phyloP scores from a whole-genome alignment of 371 early-diverging fungal genomes.

The Mortierella sp. region DNA sequence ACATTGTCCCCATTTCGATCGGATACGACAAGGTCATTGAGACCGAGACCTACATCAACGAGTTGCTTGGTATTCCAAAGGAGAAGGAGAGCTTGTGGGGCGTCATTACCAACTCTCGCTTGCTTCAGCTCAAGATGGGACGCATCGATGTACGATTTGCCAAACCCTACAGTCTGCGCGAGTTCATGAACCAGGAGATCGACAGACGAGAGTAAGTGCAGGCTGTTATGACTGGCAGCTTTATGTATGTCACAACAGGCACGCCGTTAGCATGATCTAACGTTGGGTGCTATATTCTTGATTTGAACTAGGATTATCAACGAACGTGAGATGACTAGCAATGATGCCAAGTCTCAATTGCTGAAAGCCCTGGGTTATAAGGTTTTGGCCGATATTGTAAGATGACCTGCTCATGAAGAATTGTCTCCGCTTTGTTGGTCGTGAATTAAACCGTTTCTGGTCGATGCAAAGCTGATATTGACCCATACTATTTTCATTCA shows the following conservation, averaged over 20 bases:
- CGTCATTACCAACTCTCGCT: constrained; percentile 67
- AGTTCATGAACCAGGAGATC: constrained; percentile 75
- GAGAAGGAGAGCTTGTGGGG: constrained; percentile 85
- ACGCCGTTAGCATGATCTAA: background rate
- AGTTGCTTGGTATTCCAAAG: constrained; percentile 88
- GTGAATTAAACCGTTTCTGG: background rate
- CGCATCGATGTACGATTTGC: constrained; percentile 85
- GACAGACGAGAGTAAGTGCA: constrained; percentile 62
- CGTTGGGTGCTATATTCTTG: background rate
- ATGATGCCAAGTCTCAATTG: constrained; percentile 39
- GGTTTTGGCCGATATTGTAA: constrained; percentile 79
- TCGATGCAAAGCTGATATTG: background rate
- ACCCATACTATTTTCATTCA: constrained; percentile 49
- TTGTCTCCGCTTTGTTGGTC: background rate
- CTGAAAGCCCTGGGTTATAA: constrained; percentile 58
- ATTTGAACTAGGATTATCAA: constrained; percentile 30
- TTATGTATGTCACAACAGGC: background rate
- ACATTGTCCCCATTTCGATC: constrained; percentile 88
- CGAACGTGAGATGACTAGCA: constrained; percentile 27
- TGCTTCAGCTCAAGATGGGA: constrained; percentile 84
- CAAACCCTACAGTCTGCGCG: constrained; percentile 79
- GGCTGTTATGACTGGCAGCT: background rate
- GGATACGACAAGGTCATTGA: constrained; percentile 94
- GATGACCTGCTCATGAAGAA: constrained; percentile 21
- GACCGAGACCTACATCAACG: constrained; percentile 83